phyloP scores from a whole-genome alignment of 2,329 filamentous ascomycete genomes.

The Rhinocladiella mackenziei region DNA sequence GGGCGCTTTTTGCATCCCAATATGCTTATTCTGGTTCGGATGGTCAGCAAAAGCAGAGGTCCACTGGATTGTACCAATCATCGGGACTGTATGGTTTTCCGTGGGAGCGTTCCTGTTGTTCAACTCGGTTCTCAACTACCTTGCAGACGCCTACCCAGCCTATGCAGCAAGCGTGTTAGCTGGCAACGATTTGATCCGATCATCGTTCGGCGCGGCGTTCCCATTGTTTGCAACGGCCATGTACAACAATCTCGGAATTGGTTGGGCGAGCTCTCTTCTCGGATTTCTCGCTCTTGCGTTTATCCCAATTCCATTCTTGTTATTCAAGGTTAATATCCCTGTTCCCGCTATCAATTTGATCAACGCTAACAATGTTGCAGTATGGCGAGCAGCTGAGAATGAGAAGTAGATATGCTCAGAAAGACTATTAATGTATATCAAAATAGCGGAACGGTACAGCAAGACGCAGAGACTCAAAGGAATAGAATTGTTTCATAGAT shows the following conservation, averaged over 20 bases:
- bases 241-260: conserved; percentile 36
- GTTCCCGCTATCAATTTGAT: background rate
- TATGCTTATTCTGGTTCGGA: conserved; percentile 46
- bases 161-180: conserved; percentile 42
- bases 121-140: conserved; percentile 29
- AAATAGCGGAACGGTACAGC: no score
- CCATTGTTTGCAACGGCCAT: conserved; percentile 36
- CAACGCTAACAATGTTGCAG: conserved; percentile 1
- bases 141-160: conserved; percentile 31
- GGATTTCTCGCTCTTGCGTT: conserved; percentile 37
- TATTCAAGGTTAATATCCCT: conserved; percentile 12
- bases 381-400: conserved; percentile 17
- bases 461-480: no score
- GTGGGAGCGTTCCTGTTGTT: conserved; percentile 33
- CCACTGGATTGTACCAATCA: conserved; percentile 43
- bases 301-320: conserved; percentile 30
- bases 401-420: conserved; percentile 18
- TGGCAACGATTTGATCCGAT: conserved; percentile 40
- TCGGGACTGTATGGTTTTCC: conserved; percentile 39
- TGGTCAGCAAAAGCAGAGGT: conserved; percentile 35
- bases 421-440: conserved; percentile 20
- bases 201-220: conserved; percentile 39
- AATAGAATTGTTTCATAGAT: no score
- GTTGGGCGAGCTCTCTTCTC: conserved; percentile 38
- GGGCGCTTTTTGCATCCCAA: conserved; percentile 40